Evolutionary conservation across 345 rosid species (phyloP).

Genomic region (Eucalyptus cloeziana): DNA sequence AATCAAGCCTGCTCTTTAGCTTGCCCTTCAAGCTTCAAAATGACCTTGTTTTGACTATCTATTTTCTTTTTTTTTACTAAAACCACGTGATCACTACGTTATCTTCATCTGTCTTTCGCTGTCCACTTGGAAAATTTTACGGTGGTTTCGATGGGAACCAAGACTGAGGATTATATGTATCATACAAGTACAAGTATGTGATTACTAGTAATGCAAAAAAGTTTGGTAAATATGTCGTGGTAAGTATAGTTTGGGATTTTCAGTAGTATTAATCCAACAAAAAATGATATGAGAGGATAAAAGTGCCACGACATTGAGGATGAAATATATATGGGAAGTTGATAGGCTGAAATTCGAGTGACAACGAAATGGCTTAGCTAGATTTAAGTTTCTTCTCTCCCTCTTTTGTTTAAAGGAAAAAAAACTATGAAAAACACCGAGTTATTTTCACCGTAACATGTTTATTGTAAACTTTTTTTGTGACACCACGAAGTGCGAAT

Average conservation of each 20-base stretch:
- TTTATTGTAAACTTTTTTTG: no score
- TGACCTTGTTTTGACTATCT: not conserved
- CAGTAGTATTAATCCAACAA: not conserved
- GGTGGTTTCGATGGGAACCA: not conserved
- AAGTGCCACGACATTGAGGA: rapidly evolving
- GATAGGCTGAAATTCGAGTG: not conserved
- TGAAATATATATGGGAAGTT: not conserved
- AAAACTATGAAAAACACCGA: no score
- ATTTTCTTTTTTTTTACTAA: not conserved
- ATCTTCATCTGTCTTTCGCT: not conserved
- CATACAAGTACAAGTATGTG: not conserved
- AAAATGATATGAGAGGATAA: not conserved
- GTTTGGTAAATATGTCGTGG: rapidly evolving
- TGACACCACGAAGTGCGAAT: no score
- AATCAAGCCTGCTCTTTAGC: rapidly evolving
- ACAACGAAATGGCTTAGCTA: not conserved
- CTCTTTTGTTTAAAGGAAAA: no score
- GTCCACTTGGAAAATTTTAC: not conserved
- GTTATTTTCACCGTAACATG: rapidly evolving
- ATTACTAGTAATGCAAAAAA: not conserved
- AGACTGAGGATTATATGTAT: not conserved
- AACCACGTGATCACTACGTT: rapidly evolving
- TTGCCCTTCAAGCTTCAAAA: not conserved
- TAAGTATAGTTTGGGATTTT: not conserved
- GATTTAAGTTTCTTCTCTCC: not conserved